These are phyloP conservation scores for Oryza rufipogon DNA, from an alignment of 176 grass and related monocot genomes.

Conservation along the genomic window DNA sequence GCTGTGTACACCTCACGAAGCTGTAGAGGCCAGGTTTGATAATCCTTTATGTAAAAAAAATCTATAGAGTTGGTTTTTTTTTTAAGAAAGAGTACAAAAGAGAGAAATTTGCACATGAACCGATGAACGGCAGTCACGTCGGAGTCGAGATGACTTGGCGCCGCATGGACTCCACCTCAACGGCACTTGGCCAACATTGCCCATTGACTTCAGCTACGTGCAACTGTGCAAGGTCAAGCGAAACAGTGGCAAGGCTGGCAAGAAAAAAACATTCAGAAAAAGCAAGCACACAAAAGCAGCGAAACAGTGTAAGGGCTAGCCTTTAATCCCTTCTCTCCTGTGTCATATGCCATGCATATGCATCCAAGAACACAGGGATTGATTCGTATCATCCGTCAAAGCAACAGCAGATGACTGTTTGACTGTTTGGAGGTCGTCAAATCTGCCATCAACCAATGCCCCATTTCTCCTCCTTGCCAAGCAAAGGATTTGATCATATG, in stretches of 20 bases:
- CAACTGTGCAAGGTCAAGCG: background rate
- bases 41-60: too few relatives aligned
- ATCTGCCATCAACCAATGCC: background rate
- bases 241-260: background rate
- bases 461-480: slow-evolving; percentile 46
- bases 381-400: background rate
- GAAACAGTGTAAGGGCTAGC: too few relatives aligned
- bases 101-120: background rate
- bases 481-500: slow-evolving; percentile 33
- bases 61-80: too few relatives aligned
- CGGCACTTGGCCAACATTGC: background rate
- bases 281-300: background rate
- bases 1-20: too few relatives aligned
- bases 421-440: slow-evolving; percentile 21
- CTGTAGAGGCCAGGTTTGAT: too few relatives aligned
- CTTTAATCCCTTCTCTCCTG: slow-evolving; percentile 8
- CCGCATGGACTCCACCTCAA: slow-evolving; percentile 18
- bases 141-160: background rate
- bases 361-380: slow-evolving; percentile 36
- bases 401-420: background rate
- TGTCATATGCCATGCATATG: background rate
- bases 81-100: too few relatives aligned
- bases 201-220: background rate
- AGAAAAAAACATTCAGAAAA: background rate
- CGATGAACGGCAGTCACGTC: background rate